Percentiles rank a stretch among this genome's conserved stretches.
Evolutionary conservation across 1,284 basidiomycete species (phyloP).

Genomic region (Fomes fomentarius): DNA sequence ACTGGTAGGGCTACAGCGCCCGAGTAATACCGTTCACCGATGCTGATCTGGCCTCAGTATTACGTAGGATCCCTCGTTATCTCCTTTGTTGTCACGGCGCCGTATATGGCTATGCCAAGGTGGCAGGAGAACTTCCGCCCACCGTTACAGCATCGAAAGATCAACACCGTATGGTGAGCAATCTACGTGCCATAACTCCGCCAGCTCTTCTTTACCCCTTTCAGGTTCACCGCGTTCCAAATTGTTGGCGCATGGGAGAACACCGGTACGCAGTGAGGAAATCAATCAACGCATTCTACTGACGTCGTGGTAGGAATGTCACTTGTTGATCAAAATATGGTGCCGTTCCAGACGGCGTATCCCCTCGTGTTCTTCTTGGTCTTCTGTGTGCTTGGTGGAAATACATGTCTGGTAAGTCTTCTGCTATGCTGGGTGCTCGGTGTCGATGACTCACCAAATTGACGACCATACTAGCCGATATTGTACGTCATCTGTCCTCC

Average conservation of each 20-base stretch:
- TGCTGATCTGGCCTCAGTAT: constrained; percentile 28
- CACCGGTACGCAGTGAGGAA: constrained; percentile 49
- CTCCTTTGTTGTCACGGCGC: constrained; percentile 59
- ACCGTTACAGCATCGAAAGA: constrained; percentile 38
- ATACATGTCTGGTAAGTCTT: constrained; percentile 64
- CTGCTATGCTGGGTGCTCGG: constrained; percentile 20
- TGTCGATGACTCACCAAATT: background rate
- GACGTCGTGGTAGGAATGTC: constrained; percentile 47
- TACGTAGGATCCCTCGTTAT: constrained; percentile 63
- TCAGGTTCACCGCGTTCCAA: constrained; percentile 63
- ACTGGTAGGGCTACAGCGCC: constrained; percentile 23
- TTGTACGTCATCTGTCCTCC: constrained; percentile 12
- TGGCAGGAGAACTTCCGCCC: constrained; percentile 34
- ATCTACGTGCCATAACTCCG: background rate
- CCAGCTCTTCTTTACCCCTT: background rate
- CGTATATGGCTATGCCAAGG: constrained; percentile 46
- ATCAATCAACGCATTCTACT: background rate
- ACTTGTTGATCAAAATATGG: constrained; percentile 62
- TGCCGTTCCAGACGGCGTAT: constrained; percentile 62
- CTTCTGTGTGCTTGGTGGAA: constrained; percentile 65
- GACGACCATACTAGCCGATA: constrained; percentile 11
- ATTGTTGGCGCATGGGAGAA: constrained; percentile 65
- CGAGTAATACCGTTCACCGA: background rate
- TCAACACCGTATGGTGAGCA: constrained; percentile 47
- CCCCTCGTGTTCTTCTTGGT: constrained; percentile 51